These are phyloP conservation scores for Zygoascus hellenicus DNA, from an alignment of 1,139 yeast genomes.

Conservation along the genomic window DNA sequence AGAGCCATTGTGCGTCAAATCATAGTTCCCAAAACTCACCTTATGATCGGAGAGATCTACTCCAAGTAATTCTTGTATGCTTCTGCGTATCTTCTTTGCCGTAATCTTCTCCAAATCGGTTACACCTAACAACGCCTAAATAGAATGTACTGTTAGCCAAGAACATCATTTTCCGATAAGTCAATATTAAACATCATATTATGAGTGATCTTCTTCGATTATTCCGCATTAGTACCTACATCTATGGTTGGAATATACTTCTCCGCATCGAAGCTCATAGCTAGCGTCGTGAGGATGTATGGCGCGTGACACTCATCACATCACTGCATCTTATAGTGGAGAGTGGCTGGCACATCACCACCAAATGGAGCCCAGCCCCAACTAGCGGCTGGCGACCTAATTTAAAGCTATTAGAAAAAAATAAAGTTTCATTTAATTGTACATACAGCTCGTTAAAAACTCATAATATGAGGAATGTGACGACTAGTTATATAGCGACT, in stretches of 20 bases:
- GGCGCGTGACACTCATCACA: too few relatives aligned
- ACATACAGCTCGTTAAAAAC: too few relatives aligned
- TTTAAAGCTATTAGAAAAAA: too few relatives aligned
- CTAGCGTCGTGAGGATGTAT: neutral
- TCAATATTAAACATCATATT: neutral
- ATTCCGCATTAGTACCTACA: constrained; percentile 38
- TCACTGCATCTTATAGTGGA: too few relatives aligned
- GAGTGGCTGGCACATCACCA: too few relatives aligned
- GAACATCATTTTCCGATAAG: too few relatives aligned
- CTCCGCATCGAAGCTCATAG: constrained; percentile 8
- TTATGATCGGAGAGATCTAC: constrained; percentile 48
- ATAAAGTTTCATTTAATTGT: too few relatives aligned
- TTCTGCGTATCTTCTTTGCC: constrained; percentile 64
- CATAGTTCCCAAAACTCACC: constrained; percentile 13
- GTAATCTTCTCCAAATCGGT: constrained; percentile 67
- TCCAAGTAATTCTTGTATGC: constrained; percentile 61
- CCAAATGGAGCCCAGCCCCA: too few relatives aligned
- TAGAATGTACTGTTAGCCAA: too few relatives aligned
- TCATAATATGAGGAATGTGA: neutral
- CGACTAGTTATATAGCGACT: neutral
- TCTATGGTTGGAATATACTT: constrained; percentile 63
- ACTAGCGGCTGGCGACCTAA: too few relatives aligned
- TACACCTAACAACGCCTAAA: constrained; percentile 64
- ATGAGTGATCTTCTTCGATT: neutral
- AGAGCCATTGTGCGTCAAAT: neutral